Percentiles rank a stretch among this genome's conserved stretches.
Conservation (phyloP, 208 protist genomes). For the Leishmania braziliensis region DNA sequence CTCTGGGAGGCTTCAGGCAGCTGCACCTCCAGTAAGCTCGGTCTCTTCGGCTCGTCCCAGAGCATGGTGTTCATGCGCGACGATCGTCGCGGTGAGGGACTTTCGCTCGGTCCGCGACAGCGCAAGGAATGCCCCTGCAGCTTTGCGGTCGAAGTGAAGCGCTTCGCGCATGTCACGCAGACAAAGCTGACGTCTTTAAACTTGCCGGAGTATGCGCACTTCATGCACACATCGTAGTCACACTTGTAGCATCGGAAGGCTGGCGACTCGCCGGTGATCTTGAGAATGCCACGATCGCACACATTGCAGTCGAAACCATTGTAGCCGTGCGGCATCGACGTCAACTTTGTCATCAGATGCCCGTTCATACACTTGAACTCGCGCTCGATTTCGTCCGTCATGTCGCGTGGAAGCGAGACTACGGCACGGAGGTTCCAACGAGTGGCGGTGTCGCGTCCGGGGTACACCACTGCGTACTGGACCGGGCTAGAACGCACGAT, state of each 20-base stretch:
- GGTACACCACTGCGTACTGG: slow-evolving; percentile 81
- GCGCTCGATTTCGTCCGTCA: slow-evolving; percentile 57
- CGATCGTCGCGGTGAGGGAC: slow-evolving; percentile 74
- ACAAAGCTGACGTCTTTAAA: slow-evolving; percentile 88
- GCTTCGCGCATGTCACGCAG: slow-evolving; percentile 82
- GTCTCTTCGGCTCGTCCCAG: slow-evolving; percentile 68
- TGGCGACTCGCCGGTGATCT: slow-evolving; percentile 60
- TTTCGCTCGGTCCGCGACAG: slow-evolving; percentile 80
- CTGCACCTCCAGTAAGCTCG: slow-evolving; percentile 72
- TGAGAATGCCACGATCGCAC: slow-evolving; percentile 78
- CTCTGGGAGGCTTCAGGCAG: slow-evolving; percentile 41
- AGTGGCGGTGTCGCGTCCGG: slow-evolving; percentile 69
- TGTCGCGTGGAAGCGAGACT: slow-evolving; percentile 76
- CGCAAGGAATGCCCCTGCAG: slow-evolving; percentile 75
- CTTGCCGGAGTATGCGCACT: slow-evolving; percentile 73
- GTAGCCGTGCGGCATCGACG: slow-evolving; percentile 82
- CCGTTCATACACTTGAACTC: slow-evolving; percentile 82
- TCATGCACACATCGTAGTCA: slow-evolving; percentile 89
- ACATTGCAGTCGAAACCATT: slow-evolving; percentile 92
- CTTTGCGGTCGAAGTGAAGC: slow-evolving; percentile 77
- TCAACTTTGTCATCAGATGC: slow-evolving; percentile 87
- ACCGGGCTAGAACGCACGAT: slow-evolving; percentile 71
- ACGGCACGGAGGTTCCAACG: slow-evolving; percentile 75
- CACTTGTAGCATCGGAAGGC: slow-evolving; percentile 90
- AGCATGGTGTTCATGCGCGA: slow-evolving; percentile 86